phyloP scores from a whole-genome alignment of 345 rosid species.

The Angophora floribunda region DNA sequence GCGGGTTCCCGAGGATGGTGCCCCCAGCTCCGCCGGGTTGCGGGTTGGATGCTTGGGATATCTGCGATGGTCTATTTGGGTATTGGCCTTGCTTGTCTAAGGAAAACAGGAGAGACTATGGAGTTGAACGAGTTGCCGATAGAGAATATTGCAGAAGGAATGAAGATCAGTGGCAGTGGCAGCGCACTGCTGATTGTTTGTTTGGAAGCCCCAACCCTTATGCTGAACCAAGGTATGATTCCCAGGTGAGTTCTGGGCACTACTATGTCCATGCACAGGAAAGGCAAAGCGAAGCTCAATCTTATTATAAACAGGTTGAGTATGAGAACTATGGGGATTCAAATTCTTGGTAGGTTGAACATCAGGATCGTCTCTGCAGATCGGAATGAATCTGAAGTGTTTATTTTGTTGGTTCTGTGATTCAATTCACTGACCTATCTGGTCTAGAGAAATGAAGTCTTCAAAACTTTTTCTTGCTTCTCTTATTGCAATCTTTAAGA shows the following conservation, averaged over 20 bases:
- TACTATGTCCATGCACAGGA: background rate
- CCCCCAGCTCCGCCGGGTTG: slow-evolving; percentile 56
- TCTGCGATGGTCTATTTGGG: slow-evolving; percentile 67
- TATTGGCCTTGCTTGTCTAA: slow-evolving; percentile 63
- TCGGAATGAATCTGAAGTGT: background rate
- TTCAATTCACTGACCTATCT: background rate
- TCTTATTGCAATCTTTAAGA: background rate
- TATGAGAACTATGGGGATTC: background rate
- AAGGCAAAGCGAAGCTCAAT: background rate
- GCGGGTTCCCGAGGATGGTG: slow-evolving; percentile 7
- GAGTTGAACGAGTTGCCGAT: background rate
- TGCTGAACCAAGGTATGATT: slow-evolving; percentile 4
- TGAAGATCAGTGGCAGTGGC: slow-evolving; percentile 36
- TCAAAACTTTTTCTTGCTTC: background rate
- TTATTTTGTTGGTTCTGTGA: background rate
- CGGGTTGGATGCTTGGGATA: slow-evolving; percentile 71
- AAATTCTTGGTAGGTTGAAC: background rate
- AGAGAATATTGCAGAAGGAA: slow-evolving; percentile 1
- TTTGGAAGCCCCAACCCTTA: slow-evolving; percentile 66
- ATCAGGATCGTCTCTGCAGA: background rate
- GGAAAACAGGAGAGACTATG: slow-evolving; percentile 5
- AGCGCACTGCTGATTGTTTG: slow-evolving; percentile 53
- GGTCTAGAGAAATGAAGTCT: background rate
- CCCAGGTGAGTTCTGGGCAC: background rate
- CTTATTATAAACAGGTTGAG: background rate